A percentile compares a stretch with the other conserved stretches of the same genome.
Conservation (phyloP, 192 early-diverging fungal species). For the Coemansia sp. region DNA sequence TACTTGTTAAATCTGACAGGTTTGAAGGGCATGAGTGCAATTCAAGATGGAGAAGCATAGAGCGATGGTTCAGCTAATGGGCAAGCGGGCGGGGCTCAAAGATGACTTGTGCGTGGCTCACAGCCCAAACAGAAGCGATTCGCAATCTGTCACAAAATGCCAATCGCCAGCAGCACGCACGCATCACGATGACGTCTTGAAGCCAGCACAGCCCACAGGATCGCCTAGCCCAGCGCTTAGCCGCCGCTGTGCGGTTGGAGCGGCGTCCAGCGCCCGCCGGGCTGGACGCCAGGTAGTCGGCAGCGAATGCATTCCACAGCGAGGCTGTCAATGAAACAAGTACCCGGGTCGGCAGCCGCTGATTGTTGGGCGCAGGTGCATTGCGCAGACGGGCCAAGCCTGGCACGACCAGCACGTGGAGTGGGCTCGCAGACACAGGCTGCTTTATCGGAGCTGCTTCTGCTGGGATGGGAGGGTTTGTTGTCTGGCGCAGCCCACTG, state of each 20-base stretch:
- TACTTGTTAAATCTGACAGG: conserved; percentile 42
- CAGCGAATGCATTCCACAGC: neutral
- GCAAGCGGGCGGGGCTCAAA: neutral
- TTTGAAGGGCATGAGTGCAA: conserved; percentile 22
- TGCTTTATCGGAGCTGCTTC: conserved; percentile 1
- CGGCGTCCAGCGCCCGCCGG: neutral
- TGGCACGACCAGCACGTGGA: conserved; percentile 1
- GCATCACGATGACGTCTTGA: conserved; percentile 4
- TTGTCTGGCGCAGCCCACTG: neutral
- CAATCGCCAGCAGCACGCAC: neutral
- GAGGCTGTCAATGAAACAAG: neutral
- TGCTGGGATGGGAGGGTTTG: too few species aligned
- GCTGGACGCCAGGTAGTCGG: neutral
- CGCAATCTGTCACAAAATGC: neutral
- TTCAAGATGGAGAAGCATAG: neutral
- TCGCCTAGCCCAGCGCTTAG: neutral
- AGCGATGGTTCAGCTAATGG: neutral
- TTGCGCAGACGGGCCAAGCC: neutral
- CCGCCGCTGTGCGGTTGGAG: too few species aligned
- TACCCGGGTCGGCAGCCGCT: conserved; percentile 10
- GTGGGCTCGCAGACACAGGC: neutral
- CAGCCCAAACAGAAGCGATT: neutral
- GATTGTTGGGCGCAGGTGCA: neutral
- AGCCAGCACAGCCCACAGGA: neutral
- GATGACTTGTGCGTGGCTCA: neutral